These are phyloP conservation scores for Senna siamea DNA, from an alignment of 306 rosid genomes.

Conservation along the genomic window DNA sequence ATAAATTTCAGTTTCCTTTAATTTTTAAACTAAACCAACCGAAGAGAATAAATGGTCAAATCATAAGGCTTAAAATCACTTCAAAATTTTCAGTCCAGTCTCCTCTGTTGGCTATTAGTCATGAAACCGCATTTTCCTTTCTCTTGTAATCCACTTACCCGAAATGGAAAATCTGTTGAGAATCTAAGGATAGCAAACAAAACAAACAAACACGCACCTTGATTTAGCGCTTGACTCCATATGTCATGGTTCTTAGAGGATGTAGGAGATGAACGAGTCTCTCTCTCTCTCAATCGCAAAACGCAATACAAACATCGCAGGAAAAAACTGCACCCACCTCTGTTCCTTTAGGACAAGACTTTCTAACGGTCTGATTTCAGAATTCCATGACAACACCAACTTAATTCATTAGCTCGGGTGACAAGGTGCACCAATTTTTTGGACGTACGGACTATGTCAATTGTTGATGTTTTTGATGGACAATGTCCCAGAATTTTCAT, in stretches of 20 bases:
- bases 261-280: conserved; percentile 61
- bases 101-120: neutral
- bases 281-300: conserved; percentile 42
- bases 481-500: conserved; percentile 36
- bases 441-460: conserved; percentile 36
- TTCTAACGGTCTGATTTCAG: conserved; percentile 24
- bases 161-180: conserved; percentile 32
- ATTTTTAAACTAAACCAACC: neutral
- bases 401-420: too few relatives aligned
- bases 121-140: neutral
- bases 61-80: too few relatives aligned
- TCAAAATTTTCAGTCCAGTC: neutral
- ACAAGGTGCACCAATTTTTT: too few relatives aligned
- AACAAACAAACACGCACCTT: neutral
- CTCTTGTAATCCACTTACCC: too few relatives aligned
- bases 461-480: conserved; percentile 30
- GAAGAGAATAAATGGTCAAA: neutral
- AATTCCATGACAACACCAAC: conserved; percentile 25
- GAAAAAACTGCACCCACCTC: conserved; percentile 35
- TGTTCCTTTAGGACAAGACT: conserved; percentile 16
- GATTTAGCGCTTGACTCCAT: conserved; percentile 43
- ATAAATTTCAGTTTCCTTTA: neutral
- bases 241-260: conserved; percentile 59
- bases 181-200: conserved; percentile 41
- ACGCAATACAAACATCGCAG: conserved; percentile 38